Evolutionary conservation across 176 grass and related monocot species (phyloP), one percentile per base, ranked within the genome.

Genomic region (Microstegium vimineum): DNA sequence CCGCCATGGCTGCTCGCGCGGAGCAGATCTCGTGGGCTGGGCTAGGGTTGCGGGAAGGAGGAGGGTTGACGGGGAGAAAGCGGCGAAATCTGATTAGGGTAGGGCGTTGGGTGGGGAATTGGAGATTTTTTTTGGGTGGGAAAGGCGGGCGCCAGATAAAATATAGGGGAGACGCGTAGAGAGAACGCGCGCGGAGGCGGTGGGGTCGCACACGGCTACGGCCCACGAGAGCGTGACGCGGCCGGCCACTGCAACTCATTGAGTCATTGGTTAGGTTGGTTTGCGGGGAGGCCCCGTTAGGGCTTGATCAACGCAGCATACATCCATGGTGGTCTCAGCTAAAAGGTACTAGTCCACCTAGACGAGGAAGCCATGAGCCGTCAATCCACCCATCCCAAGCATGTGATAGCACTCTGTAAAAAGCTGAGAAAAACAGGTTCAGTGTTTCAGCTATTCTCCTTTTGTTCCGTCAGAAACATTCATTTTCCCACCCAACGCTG

Each of bases 1-100:
- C 94, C 46, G 97, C 88, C 93, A 96, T 94, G 78, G 85, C 45
- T 37, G 69, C 65, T 78, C 6, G 66, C 22, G 34, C 7, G 34
- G 71, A 16, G 45, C 6, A 81, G 85, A 86, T 80, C 84, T 89
- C 45, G 66, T 31, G 38, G 69, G 66, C 42, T 51, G 33, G 33
- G 31, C 77, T 75, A 84, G 77, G 84, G 85, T 65, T 62, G 11
- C 13, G 28, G 1, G 3, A 9, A 5, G 46, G 3, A 10, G 40
- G 32, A 62, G 41, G 11, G 18, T 69, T 27, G 84, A 66, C 41
- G 71, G 74, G 63, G 42, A 9, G 52, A 45, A 14, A 41, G 38
- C 72, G 81, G 36, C 20, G 77, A 69, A 77, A 69, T 56, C 5
- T 61, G 64, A 69, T 82, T 94, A 89, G 92, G 88, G 86, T 69